phyloP scores from a whole-genome alignment of 495 filamentous ascomycete species.

The Bombardia bombarda region DNA sequence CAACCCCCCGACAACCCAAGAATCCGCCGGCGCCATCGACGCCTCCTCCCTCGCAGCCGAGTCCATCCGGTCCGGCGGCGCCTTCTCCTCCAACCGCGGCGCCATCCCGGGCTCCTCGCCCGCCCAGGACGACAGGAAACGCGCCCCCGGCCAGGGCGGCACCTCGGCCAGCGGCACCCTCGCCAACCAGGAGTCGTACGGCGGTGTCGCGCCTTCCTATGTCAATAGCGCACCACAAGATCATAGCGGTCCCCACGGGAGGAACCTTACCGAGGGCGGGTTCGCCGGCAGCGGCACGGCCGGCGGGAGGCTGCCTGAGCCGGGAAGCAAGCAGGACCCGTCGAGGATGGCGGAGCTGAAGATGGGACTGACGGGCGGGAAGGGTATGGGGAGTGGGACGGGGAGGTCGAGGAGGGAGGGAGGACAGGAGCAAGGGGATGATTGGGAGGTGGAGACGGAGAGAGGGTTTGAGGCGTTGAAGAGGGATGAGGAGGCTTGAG shows the following conservation, averaged over 20 bases:
- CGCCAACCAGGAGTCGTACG: slow-evolving; percentile 12
- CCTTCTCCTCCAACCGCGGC: slow-evolving; percentile 16
- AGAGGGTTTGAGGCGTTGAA: slow-evolving; percentile 16
- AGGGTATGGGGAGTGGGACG: too few relatives aligned
- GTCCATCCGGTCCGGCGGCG: slow-evolving; percentile 16
- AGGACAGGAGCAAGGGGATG: slow-evolving; percentile 8
- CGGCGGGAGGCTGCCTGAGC: slow-evolving; percentile 24
- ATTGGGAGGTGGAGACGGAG: slow-evolving; percentile 1
- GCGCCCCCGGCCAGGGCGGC: not conserved
- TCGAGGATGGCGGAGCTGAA: slow-evolving; percentile 17
- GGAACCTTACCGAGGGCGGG: slow-evolving; percentile 30
- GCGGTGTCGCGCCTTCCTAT: slow-evolving; percentile 24
- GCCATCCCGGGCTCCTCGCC: slow-evolving; percentile 5
- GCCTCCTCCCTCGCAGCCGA: slow-evolving; percentile 32
- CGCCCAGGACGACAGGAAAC: not conserved
- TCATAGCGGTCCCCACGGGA: slow-evolving; percentile 27
- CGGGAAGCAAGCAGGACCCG: slow-evolving; percentile 32
- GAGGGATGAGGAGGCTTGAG: slow-evolving; percentile 11
- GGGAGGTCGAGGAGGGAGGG: slow-evolving; percentile 2
- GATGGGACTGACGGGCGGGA: too few relatives aligned
- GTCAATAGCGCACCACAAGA: slow-evolving; percentile 12
- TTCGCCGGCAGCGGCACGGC: slow-evolving; percentile 25
- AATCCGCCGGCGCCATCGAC: slow-evolving; percentile 24
- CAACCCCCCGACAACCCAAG: slow-evolving; percentile 19
- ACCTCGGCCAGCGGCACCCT: not conserved